Conservation (phyloP, 2,329 filamentous ascomycete genomes). For the Aureobasidium sp. region DNA sequence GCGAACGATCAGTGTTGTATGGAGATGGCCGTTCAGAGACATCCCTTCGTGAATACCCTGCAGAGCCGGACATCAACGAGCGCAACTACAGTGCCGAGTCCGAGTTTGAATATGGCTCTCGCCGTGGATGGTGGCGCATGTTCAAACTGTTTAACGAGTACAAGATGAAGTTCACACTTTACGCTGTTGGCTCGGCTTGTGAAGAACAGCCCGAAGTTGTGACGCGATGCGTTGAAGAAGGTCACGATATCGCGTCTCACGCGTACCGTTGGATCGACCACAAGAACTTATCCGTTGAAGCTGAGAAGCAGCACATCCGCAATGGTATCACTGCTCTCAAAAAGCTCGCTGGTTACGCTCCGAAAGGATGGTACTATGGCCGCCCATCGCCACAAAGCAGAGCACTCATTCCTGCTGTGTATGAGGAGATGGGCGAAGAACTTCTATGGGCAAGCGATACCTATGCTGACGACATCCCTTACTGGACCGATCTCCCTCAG, state of each 20-base stretch:
- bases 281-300: slow-evolving; percentile 39
- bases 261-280: slow-evolving; percentile 44
- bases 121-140: slow-evolving; percentile 45
- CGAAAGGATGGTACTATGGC: slow-evolving; percentile 46
- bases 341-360: slow-evolving; percentile 39
- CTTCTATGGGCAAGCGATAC: slow-evolving; percentile 46
- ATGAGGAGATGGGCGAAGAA: slow-evolving; percentile 46
- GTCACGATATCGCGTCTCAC: slow-evolving; percentile 46
- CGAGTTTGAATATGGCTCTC: slow-evolving; percentile 47
- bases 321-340: slow-evolving; percentile 37
- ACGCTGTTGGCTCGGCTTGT: slow-evolving; percentile 44
- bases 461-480: slow-evolving; percentile 51
- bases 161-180: slow-evolving; percentile 45
- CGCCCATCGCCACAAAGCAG: slow-evolving; percentile 40
- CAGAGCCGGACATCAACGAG: slow-evolving; percentile 8
- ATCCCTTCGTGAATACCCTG: slow-evolving; percentile 32
- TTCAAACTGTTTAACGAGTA: slow-evolving; percentile 44
- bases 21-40: slow-evolving; percentile 36
- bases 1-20: slow-evolving; percentile 33
- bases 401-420: slow-evolving; percentile 43
- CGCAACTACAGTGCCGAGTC: slow-evolving; percentile 41
- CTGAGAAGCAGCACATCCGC: slow-evolving; percentile 43
- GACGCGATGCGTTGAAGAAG: slow-evolving; percentile 41
- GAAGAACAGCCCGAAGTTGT: slow-evolving; percentile 45
- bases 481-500: slow-evolving; percentile 48